A percentile compares a stretch with the other conserved stretches of the same genome.
Evolutionary conservation across 208 protist genomes (phyloP).

Genomic region (Crithidia acanthocephali): DNA sequence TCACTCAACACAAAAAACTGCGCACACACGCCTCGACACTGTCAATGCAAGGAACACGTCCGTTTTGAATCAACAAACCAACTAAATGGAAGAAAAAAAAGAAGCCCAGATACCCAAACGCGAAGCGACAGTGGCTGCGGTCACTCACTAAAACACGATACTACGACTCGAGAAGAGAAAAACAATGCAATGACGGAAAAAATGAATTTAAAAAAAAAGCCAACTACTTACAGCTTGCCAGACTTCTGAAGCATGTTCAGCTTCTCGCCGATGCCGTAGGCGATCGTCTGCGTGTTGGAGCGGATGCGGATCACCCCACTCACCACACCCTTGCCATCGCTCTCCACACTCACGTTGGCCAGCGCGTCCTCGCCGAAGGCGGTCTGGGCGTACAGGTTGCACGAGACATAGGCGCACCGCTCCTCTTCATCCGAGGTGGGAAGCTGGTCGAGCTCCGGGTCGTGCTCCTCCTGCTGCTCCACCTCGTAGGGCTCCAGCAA

Average conservation of each 20-base stretch:
- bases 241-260: constrained; percentile 82
- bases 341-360: constrained; percentile 95
- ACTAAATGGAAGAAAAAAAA: too few species aligned
- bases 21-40: not conserved
- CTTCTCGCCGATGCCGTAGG: constrained; percentile 98
- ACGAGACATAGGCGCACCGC: constrained; percentile 95
- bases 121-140: not conserved
- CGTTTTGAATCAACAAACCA: too few species aligned
- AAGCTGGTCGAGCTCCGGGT: constrained; percentile 40
- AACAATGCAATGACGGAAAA: not conserved
- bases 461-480: constrained; percentile 34
- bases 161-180: constrained; percentile 4
- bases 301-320: constrained; percentile 97
- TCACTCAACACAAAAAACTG: not conserved
- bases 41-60: too few species aligned
- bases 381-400: constrained; percentile 97
- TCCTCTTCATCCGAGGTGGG: constrained; percentile 58
- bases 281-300: constrained; percentile 98
- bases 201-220: not conserved
- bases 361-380: constrained; percentile 98
- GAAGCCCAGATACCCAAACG: constrained; percentile 1
- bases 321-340: constrained; percentile 77
- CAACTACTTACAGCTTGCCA: constrained; percentile 19
- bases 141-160: not conserved
- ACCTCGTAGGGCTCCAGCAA: constrained; percentile 56